phyloP scores from a whole-genome alignment of 768 basidiomycete genomes.

The Clitopilus passeckerianus region DNA sequence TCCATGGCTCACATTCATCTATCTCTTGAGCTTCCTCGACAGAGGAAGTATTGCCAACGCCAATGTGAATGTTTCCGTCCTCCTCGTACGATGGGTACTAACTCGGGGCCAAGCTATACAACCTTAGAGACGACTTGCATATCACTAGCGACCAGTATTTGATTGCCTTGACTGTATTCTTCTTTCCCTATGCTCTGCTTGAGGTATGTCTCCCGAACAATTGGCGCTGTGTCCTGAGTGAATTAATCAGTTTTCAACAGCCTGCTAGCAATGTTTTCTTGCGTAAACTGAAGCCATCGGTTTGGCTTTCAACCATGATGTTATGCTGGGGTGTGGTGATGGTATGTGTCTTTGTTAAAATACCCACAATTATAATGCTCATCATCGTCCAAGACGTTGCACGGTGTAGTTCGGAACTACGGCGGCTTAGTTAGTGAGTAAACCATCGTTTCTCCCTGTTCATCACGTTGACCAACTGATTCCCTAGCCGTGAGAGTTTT shows the following conservation, averaged over 20 bases:
- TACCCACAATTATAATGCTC: neutral
- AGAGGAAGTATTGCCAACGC: constrained; percentile 72
- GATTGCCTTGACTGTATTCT: constrained; percentile 68
- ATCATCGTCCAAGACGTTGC: constrained; percentile 42
- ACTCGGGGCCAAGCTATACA: constrained; percentile 42
- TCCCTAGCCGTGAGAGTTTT: constrained; percentile 51
- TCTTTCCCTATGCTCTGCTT: constrained; percentile 67
- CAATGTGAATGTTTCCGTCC: constrained; percentile 35
- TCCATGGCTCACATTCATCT: constrained; percentile 72
- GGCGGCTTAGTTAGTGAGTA: constrained; percentile 55
- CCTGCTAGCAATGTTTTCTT: constrained; percentile 61
- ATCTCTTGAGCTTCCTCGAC: constrained; percentile 70
- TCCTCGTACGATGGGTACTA: neutral
- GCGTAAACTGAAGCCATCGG: constrained; percentile 55
- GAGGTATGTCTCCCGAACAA: constrained; percentile 40
- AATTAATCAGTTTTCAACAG: constrained; percentile 21
- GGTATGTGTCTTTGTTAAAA: constrained; percentile 22
- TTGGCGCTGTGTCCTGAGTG: neutral
- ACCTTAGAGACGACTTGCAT: constrained; percentile 49
- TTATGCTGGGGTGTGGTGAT: constrained; percentile 44
- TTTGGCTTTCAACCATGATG: constrained; percentile 57
- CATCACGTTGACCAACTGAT: neutral
- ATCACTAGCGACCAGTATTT: constrained; percentile 64
- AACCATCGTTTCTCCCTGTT: neutral
- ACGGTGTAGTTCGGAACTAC: constrained; percentile 58